Conservation (phyloP, 768 basidiomycete species). For the Clitopilus hobsonii region DNA sequence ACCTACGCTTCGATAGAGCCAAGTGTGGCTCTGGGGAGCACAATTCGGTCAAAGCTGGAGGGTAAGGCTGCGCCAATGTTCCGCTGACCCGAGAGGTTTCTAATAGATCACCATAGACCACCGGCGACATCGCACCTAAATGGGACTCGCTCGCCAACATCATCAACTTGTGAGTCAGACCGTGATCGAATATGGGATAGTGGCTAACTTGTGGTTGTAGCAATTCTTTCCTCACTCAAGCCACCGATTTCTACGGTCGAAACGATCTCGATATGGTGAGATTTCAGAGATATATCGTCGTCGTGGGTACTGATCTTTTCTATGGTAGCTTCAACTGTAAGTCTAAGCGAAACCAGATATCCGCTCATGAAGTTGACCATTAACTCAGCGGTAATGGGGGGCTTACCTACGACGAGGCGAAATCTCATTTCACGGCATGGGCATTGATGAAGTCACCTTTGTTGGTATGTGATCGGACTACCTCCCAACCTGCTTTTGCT, state of each 20-base stretch:
- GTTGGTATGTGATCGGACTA: slow-evolving; percentile 23
- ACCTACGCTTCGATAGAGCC: not conserved
- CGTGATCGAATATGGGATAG: not conserved
- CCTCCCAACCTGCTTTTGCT: not conserved
- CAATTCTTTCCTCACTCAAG: slow-evolving; percentile 63
- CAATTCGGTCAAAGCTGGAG: slow-evolving; percentile 63
- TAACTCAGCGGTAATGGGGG: slow-evolving; percentile 48
- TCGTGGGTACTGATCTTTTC: not conserved
- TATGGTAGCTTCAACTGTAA: slow-evolving; percentile 49
- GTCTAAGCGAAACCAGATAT: not conserved
- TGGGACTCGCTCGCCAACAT: slow-evolving; percentile 55
- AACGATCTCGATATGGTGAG: slow-evolving; percentile 66
- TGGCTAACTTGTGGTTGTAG: slow-evolving; percentile 21
- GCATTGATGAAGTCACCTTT: slow-evolving; percentile 48
- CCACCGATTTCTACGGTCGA: slow-evolving; percentile 59
- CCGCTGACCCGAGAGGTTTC: too few relatives aligned
- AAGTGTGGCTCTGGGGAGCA: not conserved
- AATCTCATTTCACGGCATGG: slow-evolving; percentile 54
- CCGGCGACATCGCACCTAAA: slow-evolving; percentile 41
- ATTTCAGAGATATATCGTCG: not conserved
- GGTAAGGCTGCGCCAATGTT: slow-evolving; percentile 25
- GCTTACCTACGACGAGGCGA: slow-evolving; percentile 57
- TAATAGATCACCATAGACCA: slow-evolving; percentile 32
- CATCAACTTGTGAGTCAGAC: slow-evolving; percentile 46
- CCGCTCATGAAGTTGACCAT: not conserved